These are phyloP conservation scores for Zanthoxylum bungeanum DNA, from an alignment of 345 rosid genomes.

Conservation along the genomic window DNA sequence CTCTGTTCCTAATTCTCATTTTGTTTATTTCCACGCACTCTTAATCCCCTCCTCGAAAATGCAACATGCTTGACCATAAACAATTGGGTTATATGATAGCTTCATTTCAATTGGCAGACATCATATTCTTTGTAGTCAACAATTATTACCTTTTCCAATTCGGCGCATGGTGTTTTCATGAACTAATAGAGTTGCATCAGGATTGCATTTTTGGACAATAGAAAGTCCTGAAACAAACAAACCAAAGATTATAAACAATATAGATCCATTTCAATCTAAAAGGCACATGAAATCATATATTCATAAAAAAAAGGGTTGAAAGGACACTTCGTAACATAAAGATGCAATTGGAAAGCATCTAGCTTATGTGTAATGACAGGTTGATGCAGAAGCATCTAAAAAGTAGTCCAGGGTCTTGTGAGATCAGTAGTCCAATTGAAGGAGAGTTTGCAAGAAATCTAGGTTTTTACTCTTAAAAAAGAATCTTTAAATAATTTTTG, in stretches of 20 bases:
- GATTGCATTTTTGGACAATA: conserved; percentile 65
- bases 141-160: conserved; percentile 50
- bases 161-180: conserved; percentile 73
- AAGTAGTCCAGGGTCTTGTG: background rate
- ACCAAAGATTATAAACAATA: conserved; percentile 11
- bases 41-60: too few relatives aligned
- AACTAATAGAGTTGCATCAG: conserved; percentile 62
- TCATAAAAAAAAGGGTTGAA: background rate
- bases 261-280: background rate
- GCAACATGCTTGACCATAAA: background rate
- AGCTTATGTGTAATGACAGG: background rate
- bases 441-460: background rate
- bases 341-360: conserved; percentile 8
- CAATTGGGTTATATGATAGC: background rate
- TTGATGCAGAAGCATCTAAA: background rate
- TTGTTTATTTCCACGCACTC: too few relatives aligned
- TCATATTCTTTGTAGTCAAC: background rate
- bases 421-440: background rate
- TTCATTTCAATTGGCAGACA: background rate
- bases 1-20: too few relatives aligned
- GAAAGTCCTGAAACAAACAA: conserved; percentile 69
- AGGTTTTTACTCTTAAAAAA: background rate
- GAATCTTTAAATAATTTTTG: background rate
- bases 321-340: conserved; percentile 1
- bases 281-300: background rate